phyloP scores from a whole-genome alignment of 192 early-diverging fungal genomes.

The Chytriomyces hyalinus region DNA sequence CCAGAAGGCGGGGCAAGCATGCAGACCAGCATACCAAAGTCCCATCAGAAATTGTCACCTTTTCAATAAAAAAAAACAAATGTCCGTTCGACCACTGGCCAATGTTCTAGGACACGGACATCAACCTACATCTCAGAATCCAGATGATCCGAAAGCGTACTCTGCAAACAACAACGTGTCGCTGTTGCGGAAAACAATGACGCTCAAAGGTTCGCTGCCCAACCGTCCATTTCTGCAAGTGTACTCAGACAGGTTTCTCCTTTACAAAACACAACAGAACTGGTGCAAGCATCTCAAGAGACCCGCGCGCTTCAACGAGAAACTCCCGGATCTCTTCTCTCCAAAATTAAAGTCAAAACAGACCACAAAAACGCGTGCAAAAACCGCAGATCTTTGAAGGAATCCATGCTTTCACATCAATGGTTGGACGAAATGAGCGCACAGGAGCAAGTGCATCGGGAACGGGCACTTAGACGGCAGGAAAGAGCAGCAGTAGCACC shows the following conservation, averaged over 20 bases:
- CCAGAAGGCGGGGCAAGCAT: no score
- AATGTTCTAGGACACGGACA: no score
- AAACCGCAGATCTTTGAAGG: slow-evolving; percentile 1
- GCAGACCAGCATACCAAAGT: no score
- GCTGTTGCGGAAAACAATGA: slow-evolving; percentile 31
- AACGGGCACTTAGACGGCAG: slow-evolving; percentile 21
- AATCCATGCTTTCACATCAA: slow-evolving; percentile 2
- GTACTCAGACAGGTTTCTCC: not conserved
- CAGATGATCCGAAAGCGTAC: not conserved
- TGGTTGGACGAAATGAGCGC: slow-evolving; percentile 5
- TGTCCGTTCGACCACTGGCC: no score
- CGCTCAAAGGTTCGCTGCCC: slow-evolving; percentile 27
- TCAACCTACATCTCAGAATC: not conserved
- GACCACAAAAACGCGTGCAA: slow-evolving; percentile 25
- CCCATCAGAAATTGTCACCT: no score
- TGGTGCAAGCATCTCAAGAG: slow-evolving; percentile 45
- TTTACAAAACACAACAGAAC: slow-evolving; percentile 35
- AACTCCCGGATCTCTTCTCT: slow-evolving; percentile 44
- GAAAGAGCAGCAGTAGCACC: slow-evolving; percentile 15
- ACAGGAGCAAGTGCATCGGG: slow-evolving; percentile 2
- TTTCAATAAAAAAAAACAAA: no score
- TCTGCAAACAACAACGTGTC: slow-evolving; percentile 14
- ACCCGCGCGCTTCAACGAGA: slow-evolving; percentile 38
- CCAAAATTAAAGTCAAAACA: slow-evolving; percentile 52
- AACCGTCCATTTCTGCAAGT: not conserved